Base-by-base conservation (phyloP, 805 yeast species). In the Ogataea dorogensis region DNA sequence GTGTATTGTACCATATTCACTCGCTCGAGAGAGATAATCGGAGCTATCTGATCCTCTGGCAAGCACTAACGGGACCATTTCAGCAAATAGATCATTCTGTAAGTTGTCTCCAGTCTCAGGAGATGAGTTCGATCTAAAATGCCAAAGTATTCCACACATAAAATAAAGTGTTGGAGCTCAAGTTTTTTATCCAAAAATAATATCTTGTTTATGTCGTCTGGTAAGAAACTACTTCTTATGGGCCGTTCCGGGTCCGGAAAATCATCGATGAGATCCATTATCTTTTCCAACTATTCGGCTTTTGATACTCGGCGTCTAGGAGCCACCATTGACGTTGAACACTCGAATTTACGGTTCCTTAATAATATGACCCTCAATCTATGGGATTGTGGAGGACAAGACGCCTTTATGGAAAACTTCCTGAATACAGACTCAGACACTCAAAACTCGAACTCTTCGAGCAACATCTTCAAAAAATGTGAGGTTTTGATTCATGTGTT, bases 361-460 rank as follows among this genome's bases (percentile, higher is more conserved):
- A 96, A 96, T 1, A 89, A 91, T 58, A 87, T 93, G 94, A 88
- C 97, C 1, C 68, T 93, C 29, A 91, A 91, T 53, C 67, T 93
- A 15, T 89, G 98, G 98, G 98, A 93, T 61, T 93, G 98, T 64
- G 98, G 98, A 53, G 96, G 96, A 3, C 98, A 93, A 58, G 97
- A 93, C 59, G 87, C 84, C 2, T 93, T 89, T 49, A 89, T 93
- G 86, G 97, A 91, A 54, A 88, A 86, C 59, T 93, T 93, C 58
- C 44, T 65, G 6, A 63, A 56, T 40, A 54, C 51, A 22, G 77
- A 89, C 4, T 81, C 86, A 36, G 42, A 38, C 15, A 17, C 28
- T 3, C 36, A 37, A 12, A 29, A 32, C 10, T 19, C 41, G 13
- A 39, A 42, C 7, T 95, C 87, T 46, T 79, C 86, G 42, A 96